These are phyloP conservation scores for Ceratocystis ficicola DNA, from an alignment of 2,329 filamentous ascomycete species.

Conservation along the genomic window DNA sequence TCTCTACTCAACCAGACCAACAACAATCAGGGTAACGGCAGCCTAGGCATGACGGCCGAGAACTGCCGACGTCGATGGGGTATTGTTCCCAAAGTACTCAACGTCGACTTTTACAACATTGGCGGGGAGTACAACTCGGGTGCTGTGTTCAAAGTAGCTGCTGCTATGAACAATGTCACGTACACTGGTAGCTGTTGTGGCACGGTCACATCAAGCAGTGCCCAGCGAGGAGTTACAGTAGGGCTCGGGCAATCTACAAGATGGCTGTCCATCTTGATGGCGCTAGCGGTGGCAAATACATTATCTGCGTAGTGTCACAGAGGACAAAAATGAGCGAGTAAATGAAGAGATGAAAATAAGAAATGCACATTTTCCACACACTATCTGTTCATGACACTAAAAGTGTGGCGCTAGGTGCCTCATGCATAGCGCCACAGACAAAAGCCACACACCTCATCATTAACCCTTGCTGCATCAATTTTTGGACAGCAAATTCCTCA, in stretches of 20 bases:
- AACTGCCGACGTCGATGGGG: conserved; percentile 53
- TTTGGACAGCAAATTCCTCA: too few relatives aligned
- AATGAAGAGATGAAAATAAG: too few relatives aligned
- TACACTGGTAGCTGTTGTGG: conserved; percentile 52
- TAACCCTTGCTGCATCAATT: too few relatives aligned
- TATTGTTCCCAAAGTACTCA: conserved; percentile 61
- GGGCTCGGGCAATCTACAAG: background rate
- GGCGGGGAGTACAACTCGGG: conserved; percentile 44
- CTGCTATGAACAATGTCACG: conserved; percentile 57
- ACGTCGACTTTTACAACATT: conserved; percentile 75
- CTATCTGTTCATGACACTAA: too few relatives aligned
- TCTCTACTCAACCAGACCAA: conserved; percentile 62
- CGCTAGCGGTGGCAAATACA: background rate
- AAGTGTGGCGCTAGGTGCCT: too few relatives aligned
- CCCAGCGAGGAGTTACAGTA: conserved; percentile 8
- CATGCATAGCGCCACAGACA: too few relatives aligned
- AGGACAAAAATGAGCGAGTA: too few relatives aligned
- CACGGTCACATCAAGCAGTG: conserved; percentile 26
- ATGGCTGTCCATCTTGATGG: background rate
- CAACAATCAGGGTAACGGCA: conserved; percentile 50
- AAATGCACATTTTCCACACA: too few relatives aligned
- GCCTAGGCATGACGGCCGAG: conserved; percentile 50
- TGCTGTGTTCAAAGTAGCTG: conserved; percentile 64
- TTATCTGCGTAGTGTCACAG: background rate
- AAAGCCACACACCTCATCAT: too few relatives aligned